Percentiles rank a stretch among this genome's conserved stretches.
Conservation (phyloP, 805 yeast species). For the Cyberlindnera euphorbiae region DNA sequence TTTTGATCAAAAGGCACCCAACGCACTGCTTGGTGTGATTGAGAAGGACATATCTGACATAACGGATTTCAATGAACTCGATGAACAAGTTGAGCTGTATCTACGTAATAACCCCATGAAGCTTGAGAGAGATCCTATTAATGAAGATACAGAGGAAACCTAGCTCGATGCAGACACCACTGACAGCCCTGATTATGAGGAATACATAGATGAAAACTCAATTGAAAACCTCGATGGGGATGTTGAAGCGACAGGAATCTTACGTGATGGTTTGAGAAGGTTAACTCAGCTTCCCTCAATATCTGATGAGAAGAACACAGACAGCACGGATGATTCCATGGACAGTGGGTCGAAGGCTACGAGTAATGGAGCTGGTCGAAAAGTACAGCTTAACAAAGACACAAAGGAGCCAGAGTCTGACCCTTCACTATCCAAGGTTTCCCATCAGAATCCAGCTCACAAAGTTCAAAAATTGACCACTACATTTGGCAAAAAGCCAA, state of each 20-base stretch:
- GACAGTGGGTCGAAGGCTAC: neutral
- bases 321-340: neutral
- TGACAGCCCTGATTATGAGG: too few relatives aligned
- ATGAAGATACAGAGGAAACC: too few relatives aligned
- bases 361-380: too few relatives aligned
- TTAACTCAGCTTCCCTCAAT: neutral
- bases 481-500: slow-evolving; percentile 2
- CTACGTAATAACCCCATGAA: slow-evolving; percentile 5
- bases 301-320: neutral
- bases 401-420: too few relatives aligned
- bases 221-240: too few relatives aligned
- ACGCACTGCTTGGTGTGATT: neutral
- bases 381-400: neutral
- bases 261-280: slow-evolving; percentile 4
- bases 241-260: slow-evolving; percentile 3
- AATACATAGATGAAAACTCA: too few relatives aligned
- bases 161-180: too few relatives aligned
- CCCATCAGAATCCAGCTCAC: neutral
- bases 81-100: slow-evolving; percentile 3
- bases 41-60: neutral
- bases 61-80: slow-evolving; percentile 6
- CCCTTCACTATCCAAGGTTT: too few relatives aligned
- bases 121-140: slow-evolving; percentile 3
- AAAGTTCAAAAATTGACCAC: neutral
- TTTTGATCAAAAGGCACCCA: too few relatives aligned